Conservation (phyloP, 202 grass and related monocot genomes). For the Panicum virgatum region DNA sequence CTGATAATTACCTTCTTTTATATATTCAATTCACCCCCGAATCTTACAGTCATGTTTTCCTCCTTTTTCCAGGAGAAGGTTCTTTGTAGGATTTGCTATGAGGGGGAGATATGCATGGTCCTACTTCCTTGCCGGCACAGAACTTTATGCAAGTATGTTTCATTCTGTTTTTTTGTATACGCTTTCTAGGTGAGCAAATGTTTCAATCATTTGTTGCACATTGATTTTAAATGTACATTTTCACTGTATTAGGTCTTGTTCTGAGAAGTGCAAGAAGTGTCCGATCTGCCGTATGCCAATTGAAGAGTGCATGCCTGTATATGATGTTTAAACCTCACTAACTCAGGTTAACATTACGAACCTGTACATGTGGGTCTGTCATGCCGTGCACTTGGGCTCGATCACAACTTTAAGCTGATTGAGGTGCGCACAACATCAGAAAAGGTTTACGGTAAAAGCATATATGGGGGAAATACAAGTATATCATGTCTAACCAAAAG, state of each 20-base stretch:
- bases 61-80: slow-evolving; percentile 78
- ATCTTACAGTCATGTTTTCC: not conserved
- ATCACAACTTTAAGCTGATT: slow-evolving; percentile 72
- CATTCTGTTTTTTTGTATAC: not conserved
- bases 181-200: not conserved
- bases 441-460: slow-evolving; percentile 40
- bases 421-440: slow-evolving; percentile 49
- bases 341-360: slow-evolving; percentile 53
- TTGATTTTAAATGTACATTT: slow-evolving; percentile 27
- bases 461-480: slow-evolving; percentile 34
- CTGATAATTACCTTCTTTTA: not conserved
- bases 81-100: slow-evolving; percentile 97
- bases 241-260: slow-evolving; percentile 57
- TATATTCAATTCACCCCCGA: not conserved
- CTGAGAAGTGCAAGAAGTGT: slow-evolving; percentile 95
- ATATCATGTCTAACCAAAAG: slow-evolving; percentile 58
- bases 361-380: slow-evolving; percentile 53
- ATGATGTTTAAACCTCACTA: slow-evolving; percentile 81
- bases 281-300: slow-evolving; percentile 89
- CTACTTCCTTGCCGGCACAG: slow-evolving; percentile 91
- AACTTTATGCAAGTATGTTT: slow-evolving; percentile 95
- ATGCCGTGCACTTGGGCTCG: slow-evolving; percentile 35
- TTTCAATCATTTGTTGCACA: not conserved
- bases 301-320: slow-evolving; percentile 85
- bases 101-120: slow-evolving; percentile 93